Conservation (phyloP, 2,329 filamentous ascomycete genomes). For the Emericellopsis cladophorae region DNA sequence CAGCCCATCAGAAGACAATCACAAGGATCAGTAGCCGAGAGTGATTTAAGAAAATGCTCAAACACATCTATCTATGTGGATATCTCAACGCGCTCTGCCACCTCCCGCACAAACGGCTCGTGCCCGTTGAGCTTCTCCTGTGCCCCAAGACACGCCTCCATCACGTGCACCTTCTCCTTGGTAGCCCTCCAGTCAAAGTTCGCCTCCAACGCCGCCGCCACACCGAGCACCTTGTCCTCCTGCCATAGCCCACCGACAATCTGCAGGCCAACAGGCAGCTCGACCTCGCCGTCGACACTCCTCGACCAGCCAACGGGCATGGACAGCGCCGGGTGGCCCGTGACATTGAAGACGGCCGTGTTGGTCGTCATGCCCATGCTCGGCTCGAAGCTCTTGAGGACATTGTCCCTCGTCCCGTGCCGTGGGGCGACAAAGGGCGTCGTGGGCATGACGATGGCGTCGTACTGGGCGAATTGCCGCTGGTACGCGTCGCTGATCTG, state of each 20-base stretch:
- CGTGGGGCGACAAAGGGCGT: constrained; percentile 31
- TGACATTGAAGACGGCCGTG: constrained; percentile 43
- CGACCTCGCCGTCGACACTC: constrained; percentile 21
- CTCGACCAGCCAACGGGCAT: constrained; percentile 35
- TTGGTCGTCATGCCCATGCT: constrained; percentile 42
- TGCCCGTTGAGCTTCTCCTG: too few relatives aligned
- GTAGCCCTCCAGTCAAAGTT: constrained; percentile 1
- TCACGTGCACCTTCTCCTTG: neutral
- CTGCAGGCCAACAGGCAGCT: constrained; percentile 40
- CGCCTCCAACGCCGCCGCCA: constrained; percentile 32
- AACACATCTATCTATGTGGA: too few relatives aligned
- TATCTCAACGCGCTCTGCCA: too few relatives aligned
- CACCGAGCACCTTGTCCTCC: constrained; percentile 30
- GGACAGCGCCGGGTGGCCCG: constrained; percentile 41
- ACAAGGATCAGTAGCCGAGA: too few relatives aligned
- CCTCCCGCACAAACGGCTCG: too few relatives aligned
- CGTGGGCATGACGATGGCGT: constrained; percentile 34
- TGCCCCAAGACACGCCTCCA: too few relatives aligned
- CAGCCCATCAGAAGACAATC: too few relatives aligned
- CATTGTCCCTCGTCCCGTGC: constrained; percentile 23
- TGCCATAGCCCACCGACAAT: constrained; percentile 38
- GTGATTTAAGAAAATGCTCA: too few relatives aligned
- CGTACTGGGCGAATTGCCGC: constrained; percentile 21
- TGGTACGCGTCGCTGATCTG: constrained; percentile 34
- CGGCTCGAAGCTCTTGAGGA: constrained; percentile 30